Percentiles rank a stretch among this genome's conserved stretches.
phyloP scores from a whole-genome alignment of 495 filamentous ascomycete genomes.

The Apiosordaria backusii region DNA sequence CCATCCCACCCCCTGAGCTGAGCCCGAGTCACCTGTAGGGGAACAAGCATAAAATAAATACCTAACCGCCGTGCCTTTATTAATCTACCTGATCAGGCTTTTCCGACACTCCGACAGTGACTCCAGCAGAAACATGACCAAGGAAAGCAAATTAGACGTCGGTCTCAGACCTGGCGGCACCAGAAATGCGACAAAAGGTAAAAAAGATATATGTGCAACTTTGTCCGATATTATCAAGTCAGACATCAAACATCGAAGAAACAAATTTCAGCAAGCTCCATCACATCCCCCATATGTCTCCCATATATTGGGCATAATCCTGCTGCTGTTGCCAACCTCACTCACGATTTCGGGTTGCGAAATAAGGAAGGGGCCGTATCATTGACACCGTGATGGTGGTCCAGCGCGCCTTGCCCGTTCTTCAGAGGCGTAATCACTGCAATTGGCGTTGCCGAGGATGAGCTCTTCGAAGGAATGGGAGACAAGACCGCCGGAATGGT shows the following conservation, averaged over 20 bases:
- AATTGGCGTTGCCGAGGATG: slow-evolving; percentile 1
- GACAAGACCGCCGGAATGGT: not conserved
- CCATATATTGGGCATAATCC: not conserved
- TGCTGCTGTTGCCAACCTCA: not conserved
- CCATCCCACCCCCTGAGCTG: not conserved
- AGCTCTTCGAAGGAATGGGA: not conserved
- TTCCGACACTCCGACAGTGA: not conserved
- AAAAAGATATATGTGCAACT: slow-evolving; percentile 10
- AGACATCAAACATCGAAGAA: not conserved
- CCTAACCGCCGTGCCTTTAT: not conserved
- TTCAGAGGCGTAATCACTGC: slow-evolving; percentile 16
- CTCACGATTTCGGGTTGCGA: not conserved
- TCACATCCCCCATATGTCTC: not conserved
- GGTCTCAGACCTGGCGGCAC: not conserved
- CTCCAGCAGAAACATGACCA: not conserved
- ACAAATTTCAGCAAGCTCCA: not conserved
- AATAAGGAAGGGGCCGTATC: not conserved
- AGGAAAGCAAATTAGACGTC: not conserved
- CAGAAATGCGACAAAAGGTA: not conserved
- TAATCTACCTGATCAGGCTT: not conserved
- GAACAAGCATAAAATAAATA: not conserved
- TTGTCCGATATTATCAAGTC: not conserved
- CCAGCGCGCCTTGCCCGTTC: slow-evolving; percentile 22
- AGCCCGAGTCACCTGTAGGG: not conserved
- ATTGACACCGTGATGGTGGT: slow-evolving; percentile 28